Conservation (phyloP, 2,329 filamentous ascomycete species). For the Aureobasidium vineae region DNA sequence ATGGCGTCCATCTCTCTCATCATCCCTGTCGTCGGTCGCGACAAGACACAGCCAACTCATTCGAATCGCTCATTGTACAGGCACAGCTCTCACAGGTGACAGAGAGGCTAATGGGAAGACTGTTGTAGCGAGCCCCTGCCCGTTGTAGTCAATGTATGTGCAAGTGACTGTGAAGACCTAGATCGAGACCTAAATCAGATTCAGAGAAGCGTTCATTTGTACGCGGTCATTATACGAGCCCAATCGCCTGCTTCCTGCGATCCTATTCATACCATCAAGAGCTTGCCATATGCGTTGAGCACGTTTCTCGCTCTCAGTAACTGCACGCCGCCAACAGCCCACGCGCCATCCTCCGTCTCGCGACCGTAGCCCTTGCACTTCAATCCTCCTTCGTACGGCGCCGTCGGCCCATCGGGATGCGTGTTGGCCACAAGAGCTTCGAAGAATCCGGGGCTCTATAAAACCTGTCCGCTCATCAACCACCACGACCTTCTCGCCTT, state of each 20-base stretch:
- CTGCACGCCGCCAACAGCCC: not conserved
- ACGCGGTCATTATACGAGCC: not conserved
- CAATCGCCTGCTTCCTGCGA: constrained; percentile 12
- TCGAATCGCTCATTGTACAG: not conserved
- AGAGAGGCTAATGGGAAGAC: not conserved
- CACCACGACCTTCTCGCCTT: not conserved
- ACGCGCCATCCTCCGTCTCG: constrained; percentile 1
- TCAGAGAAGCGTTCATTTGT: constrained; percentile 18
- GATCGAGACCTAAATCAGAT: constrained; percentile 17
- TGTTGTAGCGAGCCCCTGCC: not conserved
- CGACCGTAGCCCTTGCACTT: not conserved
- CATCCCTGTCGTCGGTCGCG: constrained; percentile 18
- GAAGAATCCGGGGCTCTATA: constrained; percentile 20
- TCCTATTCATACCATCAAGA: not conserved
- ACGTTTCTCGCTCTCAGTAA: not conserved
- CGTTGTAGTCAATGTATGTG: constrained; percentile 20
- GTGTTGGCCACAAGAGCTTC: not conserved
- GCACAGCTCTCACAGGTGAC: not conserved
- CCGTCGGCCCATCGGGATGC: constrained; percentile 8
- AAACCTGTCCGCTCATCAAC: constrained; percentile 1
- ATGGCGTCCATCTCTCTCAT: constrained; percentile 3
- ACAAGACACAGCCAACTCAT: not conserved
- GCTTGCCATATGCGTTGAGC: constrained; percentile 12
- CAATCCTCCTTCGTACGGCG: not conserved
- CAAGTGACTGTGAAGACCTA: constrained; percentile 8